Percentiles rank a stretch among this genome's conserved stretches.
Conservation (phyloP, 1,139 yeast species). For the Arxiozyma bovina region DNA sequence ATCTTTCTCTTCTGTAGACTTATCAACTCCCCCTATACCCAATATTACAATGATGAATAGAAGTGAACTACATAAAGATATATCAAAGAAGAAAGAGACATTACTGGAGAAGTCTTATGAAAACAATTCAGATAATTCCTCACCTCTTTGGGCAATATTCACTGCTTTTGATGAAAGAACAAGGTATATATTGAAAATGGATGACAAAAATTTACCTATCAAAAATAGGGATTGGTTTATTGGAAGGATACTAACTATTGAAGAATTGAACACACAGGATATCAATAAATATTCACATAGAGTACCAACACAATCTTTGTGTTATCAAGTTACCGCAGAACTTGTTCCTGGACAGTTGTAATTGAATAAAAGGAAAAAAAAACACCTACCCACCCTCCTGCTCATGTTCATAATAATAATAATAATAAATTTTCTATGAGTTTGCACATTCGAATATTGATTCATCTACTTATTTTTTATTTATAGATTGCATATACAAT, state of each 20-base stretch:
- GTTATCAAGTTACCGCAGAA: conserved; percentile 28
- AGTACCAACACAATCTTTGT: conserved; percentile 20
- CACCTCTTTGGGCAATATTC: conserved; percentile 29
- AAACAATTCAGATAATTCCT: background rate
- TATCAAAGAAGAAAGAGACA: background rate
- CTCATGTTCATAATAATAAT: too few relatives aligned
- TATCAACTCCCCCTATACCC: conserved; percentile 29
- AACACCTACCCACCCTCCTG: too few relatives aligned
- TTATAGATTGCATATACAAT: background rate
- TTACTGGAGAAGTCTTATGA: background rate
- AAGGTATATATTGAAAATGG: conserved; percentile 22
- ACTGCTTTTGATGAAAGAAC: conserved; percentile 27
- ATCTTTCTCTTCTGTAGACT: conserved; percentile 29
- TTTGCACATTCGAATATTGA: background rate
- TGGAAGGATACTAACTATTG: conserved; percentile 22
- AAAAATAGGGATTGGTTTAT: conserved; percentile 29
- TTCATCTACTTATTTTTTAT: background rate
- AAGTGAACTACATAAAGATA: background rate
- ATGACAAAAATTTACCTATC: conserved; percentile 9
- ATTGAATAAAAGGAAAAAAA: background rate
- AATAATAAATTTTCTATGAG: background rate
- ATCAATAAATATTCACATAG: conserved; percentile 17
- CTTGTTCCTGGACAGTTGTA: conserved; percentile 6
- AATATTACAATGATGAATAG: conserved; percentile 6
- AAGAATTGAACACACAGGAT: conserved; percentile 11